Evolutionary conservation across 108 stramenopile species (phyloP), one percentile per base, ranked within the genome.

Genomic region (Cyclostephanos tholiformis): DNA sequence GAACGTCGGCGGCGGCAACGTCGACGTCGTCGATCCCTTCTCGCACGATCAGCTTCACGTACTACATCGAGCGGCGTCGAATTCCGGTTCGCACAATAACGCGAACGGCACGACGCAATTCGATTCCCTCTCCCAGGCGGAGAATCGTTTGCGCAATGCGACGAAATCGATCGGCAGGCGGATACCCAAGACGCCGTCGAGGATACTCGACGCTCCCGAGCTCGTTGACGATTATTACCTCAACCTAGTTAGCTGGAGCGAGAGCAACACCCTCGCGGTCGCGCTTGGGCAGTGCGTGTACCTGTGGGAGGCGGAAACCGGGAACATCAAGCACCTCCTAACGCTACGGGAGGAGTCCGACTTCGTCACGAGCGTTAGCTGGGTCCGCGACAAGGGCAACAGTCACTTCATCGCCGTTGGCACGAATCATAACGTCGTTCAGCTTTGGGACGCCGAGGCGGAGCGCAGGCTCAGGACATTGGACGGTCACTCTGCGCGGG

Each of bases 171-270:
- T 89, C 19, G 93, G 74, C 9, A 91, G 98, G 9, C 93, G 89
- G 43, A 98, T 99, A 74, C 95, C 98, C 49, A 96, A 97, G 36
- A 93, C 97, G 8, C 99, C 99, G 9, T 84, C 84, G 46, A 94
- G 98, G 11, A 95, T 98, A 74, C 84, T 99, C 44, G 97, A 98
- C 82, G 98, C 97, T 25, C 98, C 98, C 3, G 98, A 97, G 44
- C 70, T 99, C 36, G 88, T 97, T 61, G 96, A 98, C 73, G 97
- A 98, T 72, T 98, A 99, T 84, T 99, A 99, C 77, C 89, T 99
- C 49, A 99, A 99, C 77, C 81, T 99, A 22, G 78, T 99, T 10
- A 89, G 89, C 60, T 99, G 98, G 98, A 88, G 95, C 66, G 85
- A 85, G 58, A 89, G 86, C 75, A 98, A 99, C 77, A 71, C 96